phyloP scores from a whole-genome alignment of 2,329 filamentous ascomycete genomes.

The Cladosporium sp. region DNA sequence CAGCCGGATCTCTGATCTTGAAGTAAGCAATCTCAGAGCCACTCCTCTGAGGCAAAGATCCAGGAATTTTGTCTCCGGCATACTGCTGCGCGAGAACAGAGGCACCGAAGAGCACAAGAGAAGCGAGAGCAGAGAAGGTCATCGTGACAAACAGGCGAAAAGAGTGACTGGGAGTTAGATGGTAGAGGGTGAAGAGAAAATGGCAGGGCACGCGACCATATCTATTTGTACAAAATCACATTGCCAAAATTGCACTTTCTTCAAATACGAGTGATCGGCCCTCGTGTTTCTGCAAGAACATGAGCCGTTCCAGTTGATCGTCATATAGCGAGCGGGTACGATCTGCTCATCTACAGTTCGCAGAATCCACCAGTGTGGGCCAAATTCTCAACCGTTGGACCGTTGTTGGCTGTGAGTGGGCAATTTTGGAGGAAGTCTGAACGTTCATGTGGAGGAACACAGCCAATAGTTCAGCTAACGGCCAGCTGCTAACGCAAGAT shows the following conservation, averaged over 20 bases:
- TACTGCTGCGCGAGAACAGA: conserved; percentile 30
- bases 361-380: background rate
- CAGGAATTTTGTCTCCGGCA: conserved; percentile 29
- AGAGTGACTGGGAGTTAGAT: background rate
- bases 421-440: background rate
- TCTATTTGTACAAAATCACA: conserved; percentile 3
- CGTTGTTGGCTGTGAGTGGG: background rate
- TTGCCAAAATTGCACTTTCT: background rate
- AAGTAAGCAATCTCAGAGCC: conserved; percentile 36
- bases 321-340: background rate
- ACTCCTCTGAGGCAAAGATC: conserved; percentile 25
- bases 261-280: background rate
- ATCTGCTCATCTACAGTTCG: background rate
- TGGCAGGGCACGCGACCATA: background rate
- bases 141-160: background rate
- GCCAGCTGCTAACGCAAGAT: background rate
- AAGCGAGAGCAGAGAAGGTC: background rate
- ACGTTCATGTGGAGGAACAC: background rate
- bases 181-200: background rate
- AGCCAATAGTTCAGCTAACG: background rate
- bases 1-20: conserved; percentile 34
- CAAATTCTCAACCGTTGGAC: conserved; percentile 1
- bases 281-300: conserved; percentile 1
- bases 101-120: conserved; percentile 1
- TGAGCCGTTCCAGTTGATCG: conserved; percentile 2